Evolutionary conservation across 768 basidiomycete genomes (phyloP).

Genomic region (Imleria badia): DNA sequence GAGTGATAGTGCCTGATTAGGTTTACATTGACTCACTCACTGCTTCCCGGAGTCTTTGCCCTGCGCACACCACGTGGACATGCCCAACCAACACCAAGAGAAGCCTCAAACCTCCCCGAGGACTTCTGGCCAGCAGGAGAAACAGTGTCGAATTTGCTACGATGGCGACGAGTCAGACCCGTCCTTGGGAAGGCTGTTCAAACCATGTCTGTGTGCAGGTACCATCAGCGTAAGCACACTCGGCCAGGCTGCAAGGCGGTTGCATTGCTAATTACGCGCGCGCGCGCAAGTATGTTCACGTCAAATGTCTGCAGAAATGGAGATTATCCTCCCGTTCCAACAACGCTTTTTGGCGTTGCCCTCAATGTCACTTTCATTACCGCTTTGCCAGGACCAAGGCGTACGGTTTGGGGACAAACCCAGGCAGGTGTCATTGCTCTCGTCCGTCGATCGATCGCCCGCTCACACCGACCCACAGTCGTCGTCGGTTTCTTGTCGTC

Average conservation of each 20-base stretch:
- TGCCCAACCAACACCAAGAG: constrained; percentile 17
- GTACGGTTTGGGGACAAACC: constrained; percentile 75
- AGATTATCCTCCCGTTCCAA: constrained; percentile 59
- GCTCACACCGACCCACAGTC: constrained; percentile 41
- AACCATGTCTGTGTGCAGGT: constrained; percentile 69
- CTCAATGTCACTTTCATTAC: constrained; percentile 78
- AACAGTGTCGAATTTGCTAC: constrained; percentile 84
- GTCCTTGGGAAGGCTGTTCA: constrained; percentile 70
- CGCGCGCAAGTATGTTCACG: constrained; percentile 65
- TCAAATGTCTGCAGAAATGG: constrained; percentile 77
- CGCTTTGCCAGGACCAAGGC: constrained; percentile 71
- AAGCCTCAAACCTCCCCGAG: not conserved
- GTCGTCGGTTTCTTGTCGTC: constrained; percentile 61
- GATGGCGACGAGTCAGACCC: constrained; percentile 64
- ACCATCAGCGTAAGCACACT: constrained; percentile 59
- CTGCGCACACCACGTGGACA: constrained; percentile 10
- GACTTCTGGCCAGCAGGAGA: constrained; percentile 39
- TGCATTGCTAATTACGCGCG: constrained; percentile 21
- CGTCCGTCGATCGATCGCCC: constrained; percentile 2
- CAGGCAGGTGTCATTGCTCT: constrained; percentile 42
- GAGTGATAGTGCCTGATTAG: not conserved
- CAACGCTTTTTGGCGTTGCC: constrained; percentile 75
- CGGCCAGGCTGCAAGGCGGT: not conserved
- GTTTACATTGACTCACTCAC: too few species aligned
- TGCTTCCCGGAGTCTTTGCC: not conserved